Base-by-base conservation (phyloP, 78 protist species). In the Dictyostelium firmibasis region DNA sequence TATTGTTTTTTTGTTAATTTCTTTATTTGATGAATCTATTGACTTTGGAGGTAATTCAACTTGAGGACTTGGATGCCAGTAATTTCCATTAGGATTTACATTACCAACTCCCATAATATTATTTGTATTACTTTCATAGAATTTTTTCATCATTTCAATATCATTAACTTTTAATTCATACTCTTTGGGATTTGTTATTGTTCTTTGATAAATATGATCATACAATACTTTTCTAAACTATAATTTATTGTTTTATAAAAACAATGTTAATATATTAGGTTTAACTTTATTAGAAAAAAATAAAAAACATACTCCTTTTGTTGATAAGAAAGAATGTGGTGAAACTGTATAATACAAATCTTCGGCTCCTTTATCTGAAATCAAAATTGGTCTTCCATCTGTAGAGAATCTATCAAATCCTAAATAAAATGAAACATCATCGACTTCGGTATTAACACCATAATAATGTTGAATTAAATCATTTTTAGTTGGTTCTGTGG, bases 401-500 rank as follows among this genome's bases (percentile, higher is more conserved):
- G 93, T 87, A 5, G 86, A 35, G 35, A 87, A 87, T 78, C 93
- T 33, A 78, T 87, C 93, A 31, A 87, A 87, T 27, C 93, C 93
- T 10, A 87, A 31, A 43, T 87, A 87, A 31, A 87, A 78, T 23
- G 84, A 78, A 4, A 87, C 93, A 50, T 87, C 93, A 78, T 76
- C 78, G 16, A 87, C 76, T 25, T 86, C 75, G 7, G 16, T 27
- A 16, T 33, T 14, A 5, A 64, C 62, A 64, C 85, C 86, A 79
- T 87, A 87, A 79, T 87, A 78, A 60, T 87, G 72, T 29, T 60
- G 81, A 29, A 87, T 64, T 38, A 87, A 64, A 33, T 87, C 93
- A 9, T 76, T 36, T 79, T 87, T 87, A 7, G 79, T 87, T 60
- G 93, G 93, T 60, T 76, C 81, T 86, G 62, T 2, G 31, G 0